Base-by-base conservation (phyloP, 768 basidiomycete genomes). In the Pleurotus eryngii region DNA sequence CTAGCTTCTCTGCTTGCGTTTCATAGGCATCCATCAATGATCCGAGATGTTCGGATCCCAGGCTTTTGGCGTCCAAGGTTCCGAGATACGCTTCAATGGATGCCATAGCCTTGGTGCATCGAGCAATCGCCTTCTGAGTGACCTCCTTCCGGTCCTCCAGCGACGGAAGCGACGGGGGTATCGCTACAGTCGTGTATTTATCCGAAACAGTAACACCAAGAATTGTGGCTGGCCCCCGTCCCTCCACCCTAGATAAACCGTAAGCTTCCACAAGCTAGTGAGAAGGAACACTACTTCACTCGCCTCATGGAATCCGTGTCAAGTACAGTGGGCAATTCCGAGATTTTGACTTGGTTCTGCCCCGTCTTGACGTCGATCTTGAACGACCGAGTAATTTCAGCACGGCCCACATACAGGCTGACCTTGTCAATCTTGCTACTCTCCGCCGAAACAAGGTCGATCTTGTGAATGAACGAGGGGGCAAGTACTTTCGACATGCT, bases 321-420 rank as follows among this genome's bases (percentile, higher is more conserved):
- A 2, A 74, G 56, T 4, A 61, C 62, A 53, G 64, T 65, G 0
- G 73, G 74, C 26, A 76, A 59, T 5, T 70, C 70, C 20, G 57
- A 56, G 45, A 76, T 71, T 17, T 59, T 63, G 39, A 75, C 64
- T 26, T 71, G 66, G 55, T 72, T 76, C 38, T 67, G 67, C 4
- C 75, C 75, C 4, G 64, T 63, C 35, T 68, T 62, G 30, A 74
- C 65, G 14, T 50, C 46, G 45, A 75, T 62, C 42, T 67, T 67
- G 61, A 70, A 74, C n/a, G 65, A 57, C 6, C 74, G 66, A 1
- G 67, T 72, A 22, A 75, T 66, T 46, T 76, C 73, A 20, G 20
- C 20, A 20, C 20, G 20, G 20, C 20, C 20, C 1, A 35, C 8
- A 61, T 74, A 76, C 43, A 74, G 43, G 62, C 63, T 75, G 56